Evolutionary conservation across 2,329 filamentous ascomycete species (phyloP).

Genomic region (Ceratocystis cubensis): DNA sequence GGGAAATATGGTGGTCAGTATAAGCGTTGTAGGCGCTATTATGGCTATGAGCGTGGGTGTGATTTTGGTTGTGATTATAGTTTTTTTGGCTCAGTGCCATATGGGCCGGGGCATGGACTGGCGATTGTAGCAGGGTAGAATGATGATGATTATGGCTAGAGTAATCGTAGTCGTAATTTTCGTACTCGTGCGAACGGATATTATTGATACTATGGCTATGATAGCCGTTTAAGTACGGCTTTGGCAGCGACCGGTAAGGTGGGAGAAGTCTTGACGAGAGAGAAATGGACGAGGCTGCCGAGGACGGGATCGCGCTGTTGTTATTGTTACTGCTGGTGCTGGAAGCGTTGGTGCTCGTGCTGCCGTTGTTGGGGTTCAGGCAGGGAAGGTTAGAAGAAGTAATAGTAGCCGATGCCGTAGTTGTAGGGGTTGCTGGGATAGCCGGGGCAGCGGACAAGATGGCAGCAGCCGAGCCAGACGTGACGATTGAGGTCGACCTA

Average conservation of each 20-base stretch:
- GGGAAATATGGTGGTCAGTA: constrained; percentile 29
- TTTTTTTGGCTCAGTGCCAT: constrained; percentile 9
- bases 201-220: constrained; percentile 11
- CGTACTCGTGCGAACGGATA: constrained; percentile 16
- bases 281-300: constrained; percentile 15
- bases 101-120: constrained; percentile 13
- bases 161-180: constrained; percentile 20
- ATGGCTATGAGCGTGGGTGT: neutral
- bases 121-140: constrained; percentile 10
- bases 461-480: constrained; percentile 13
- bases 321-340: constrained; percentile 13
- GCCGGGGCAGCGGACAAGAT: constrained; percentile 13
- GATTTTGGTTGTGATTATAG: neutral
- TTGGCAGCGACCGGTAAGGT: constrained; percentile 13
- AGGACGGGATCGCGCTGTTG: constrained; percentile 19
- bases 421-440: neutral
- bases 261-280: constrained; percentile 17
- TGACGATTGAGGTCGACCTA: constrained; percentile 13
- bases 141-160: constrained; percentile 11
- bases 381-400: constrained; percentile 14
- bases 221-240: constrained; percentile 10
- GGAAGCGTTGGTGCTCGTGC: constrained; percentile 6
- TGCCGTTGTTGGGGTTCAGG: constrained; percentile 16
- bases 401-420: neutral
- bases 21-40: constrained; percentile 15